These are phyloP conservation scores for Hortaea werneckii DNA, from an alignment of 2,329 filamentous ascomycete species.

Conservation along the genomic window DNA sequence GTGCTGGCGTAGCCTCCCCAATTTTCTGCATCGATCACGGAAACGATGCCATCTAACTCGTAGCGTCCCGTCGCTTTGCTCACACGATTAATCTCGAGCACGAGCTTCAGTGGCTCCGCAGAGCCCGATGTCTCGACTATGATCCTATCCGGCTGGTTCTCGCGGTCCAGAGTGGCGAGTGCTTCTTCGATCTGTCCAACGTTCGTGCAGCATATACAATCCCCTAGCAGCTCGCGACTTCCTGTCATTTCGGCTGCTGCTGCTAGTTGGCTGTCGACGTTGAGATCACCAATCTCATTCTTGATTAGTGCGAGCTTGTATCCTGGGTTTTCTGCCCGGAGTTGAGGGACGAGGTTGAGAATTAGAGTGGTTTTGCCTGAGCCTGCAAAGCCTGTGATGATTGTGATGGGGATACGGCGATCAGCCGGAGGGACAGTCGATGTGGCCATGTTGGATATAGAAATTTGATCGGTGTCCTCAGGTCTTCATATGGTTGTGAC, in stretches of 20 bases:
- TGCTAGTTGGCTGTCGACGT: slow-evolving; percentile 86
- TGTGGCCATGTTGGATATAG: background rate
- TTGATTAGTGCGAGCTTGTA: slow-evolving; percentile 94
- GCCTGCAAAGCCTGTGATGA: slow-evolving; percentile 91
- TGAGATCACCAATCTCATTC: slow-evolving; percentile 95
- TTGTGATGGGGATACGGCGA: slow-evolving; percentile 67
- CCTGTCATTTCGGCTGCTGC: slow-evolving; percentile 72
- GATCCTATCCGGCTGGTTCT: slow-evolving; percentile 65
- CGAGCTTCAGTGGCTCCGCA: slow-evolving; percentile 72
- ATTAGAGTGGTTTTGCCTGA: slow-evolving; percentile 95
- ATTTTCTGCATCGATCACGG: slow-evolving; percentile 88
- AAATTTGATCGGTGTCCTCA: too few species aligned
- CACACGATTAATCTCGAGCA: slow-evolving; percentile 79
- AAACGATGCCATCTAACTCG: slow-evolving; percentile 75
- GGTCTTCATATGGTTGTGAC: too few species aligned
- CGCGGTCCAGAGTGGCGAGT: slow-evolving; percentile 58
- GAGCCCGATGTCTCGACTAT: slow-evolving; percentile 88
- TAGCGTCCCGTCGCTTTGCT: slow-evolving; percentile 60
- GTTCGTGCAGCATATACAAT: slow-evolving; percentile 97
- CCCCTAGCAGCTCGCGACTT: slow-evolving; percentile 86
- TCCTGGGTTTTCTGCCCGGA: slow-evolving; percentile 71
- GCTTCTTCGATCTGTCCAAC: slow-evolving; percentile 82
- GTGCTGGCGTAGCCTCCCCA: slow-evolving; percentile 90
- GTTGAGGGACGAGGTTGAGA: slow-evolving; percentile 84
- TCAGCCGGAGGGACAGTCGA: background rate